A percentile compares a stretch with the other conserved stretches of the same genome.
Conservation (phyloP, 192 early-diverging fungal species). For the Radiomyces spectabilis region DNA sequence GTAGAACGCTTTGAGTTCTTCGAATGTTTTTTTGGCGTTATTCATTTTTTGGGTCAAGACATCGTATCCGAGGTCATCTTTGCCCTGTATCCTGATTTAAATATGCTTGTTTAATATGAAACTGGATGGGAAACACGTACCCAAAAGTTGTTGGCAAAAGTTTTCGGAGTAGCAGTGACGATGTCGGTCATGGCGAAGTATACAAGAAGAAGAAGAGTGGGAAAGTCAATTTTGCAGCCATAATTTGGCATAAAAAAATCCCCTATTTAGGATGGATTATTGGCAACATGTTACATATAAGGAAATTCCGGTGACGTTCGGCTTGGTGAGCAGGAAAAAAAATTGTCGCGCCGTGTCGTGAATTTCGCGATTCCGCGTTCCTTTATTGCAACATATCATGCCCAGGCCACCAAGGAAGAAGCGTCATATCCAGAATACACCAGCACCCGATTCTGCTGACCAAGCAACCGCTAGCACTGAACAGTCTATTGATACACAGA, state of each 20-base stretch:
- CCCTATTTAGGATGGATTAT: too few relatives aligned
- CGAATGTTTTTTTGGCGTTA: constrained; percentile 60
- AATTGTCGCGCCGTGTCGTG: too few relatives aligned
- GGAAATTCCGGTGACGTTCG: too few relatives aligned
- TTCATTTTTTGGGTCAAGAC: constrained; percentile 58
- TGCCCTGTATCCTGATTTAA: constrained; percentile 43
- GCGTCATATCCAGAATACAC: neutral
- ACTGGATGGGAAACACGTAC: neutral
- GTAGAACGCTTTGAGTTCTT: constrained; percentile 57
- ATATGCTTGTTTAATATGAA: neutral
- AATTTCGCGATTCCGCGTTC: too few relatives aligned
- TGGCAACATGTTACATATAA: too few relatives aligned
- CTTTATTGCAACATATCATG: too few relatives aligned
- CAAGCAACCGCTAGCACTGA: neutral
- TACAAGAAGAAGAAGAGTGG: too few relatives aligned
- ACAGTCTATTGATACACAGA: neutral
- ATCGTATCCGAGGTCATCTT: constrained; percentile 63
- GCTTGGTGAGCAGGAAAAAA: too few relatives aligned
- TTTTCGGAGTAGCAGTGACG: constrained; percentile 2
- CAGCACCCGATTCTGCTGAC: neutral
- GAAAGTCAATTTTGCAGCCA: too few relatives aligned
- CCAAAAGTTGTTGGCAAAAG: constrained; percentile 29
- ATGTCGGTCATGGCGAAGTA: too few relatives aligned
- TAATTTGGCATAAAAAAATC: too few relatives aligned
- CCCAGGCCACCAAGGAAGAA: neutral